Conservation (phyloP, 2,329 filamentous ascomycete genomes). For the Lithohypha guttulata region DNA sequence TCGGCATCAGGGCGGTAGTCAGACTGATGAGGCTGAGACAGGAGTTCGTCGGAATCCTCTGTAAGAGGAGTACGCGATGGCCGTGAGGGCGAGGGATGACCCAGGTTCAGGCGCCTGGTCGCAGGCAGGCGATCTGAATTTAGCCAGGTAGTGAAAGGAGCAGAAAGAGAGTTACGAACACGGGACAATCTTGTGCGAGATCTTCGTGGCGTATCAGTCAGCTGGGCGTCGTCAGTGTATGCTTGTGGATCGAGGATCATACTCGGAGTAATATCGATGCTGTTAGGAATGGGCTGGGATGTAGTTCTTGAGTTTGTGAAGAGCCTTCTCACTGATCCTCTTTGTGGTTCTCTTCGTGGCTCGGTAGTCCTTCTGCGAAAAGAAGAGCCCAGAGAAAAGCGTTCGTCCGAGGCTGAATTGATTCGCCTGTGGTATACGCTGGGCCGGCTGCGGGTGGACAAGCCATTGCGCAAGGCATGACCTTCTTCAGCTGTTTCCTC, state of each 20-base stretch:
- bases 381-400: conserved; percentile 15
- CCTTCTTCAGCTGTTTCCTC: conserved; percentile 37
- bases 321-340: conserved; percentile 2
- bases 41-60: conserved; percentile 27
- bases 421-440: conserved; percentile 15
- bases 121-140: conserved; percentile 11
- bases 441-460: conserved; percentile 27
- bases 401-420: conserved; percentile 9
- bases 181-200: conserved; percentile 28
- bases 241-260: not conserved
- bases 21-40: conserved; percentile 26
- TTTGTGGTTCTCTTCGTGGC: not conserved
- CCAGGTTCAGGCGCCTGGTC: not conserved
- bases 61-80: conserved; percentile 20
- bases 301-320: conserved; percentile 1
- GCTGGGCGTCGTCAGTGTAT: conserved; percentile 15
- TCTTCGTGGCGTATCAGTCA: conserved; percentile 14
- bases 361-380: conserved; percentile 13
- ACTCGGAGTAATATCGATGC: not conserved
- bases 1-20: conserved; percentile 34
- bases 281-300: conserved; percentile 1
- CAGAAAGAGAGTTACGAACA: conserved; percentile 34
- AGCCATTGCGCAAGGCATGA: conserved; percentile 33
- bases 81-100: conserved; percentile 5
- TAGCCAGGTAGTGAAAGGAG: conserved; percentile 3